Percentiles rank a stretch among this genome's conserved stretches.
These are phyloP conservation scores for Colletotrichum sojae DNA, from an alignment of 2,329 filamentous ascomycete species.

Conservation along the genomic window DNA sequence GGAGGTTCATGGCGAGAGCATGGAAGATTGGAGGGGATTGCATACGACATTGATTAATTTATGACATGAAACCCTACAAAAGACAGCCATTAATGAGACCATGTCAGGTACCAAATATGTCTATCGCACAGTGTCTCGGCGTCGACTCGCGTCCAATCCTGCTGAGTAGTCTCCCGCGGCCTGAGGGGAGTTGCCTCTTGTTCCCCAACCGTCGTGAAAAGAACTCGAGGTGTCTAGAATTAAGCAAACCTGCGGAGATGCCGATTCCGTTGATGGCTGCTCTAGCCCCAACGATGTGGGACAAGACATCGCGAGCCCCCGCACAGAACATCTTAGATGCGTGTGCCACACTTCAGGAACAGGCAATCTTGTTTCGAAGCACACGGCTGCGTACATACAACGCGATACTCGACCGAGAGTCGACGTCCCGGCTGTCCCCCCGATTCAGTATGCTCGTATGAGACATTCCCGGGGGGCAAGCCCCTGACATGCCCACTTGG, in stretches of 20 bases:
- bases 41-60: conserved; percentile 6
- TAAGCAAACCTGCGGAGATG: background rate
- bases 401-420: background rate
- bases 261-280: background rate
- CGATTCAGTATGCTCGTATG: background rate
- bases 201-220: background rate
- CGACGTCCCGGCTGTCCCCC: background rate
- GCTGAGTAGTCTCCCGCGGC: background rate
- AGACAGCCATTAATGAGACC: background rate
- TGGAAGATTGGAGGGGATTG: background rate
- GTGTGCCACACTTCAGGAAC: conserved; percentile 31
- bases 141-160: background rate
- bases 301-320: conserved; percentile 20
- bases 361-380: conserved; percentile 34
- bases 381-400: conserved; percentile 27
- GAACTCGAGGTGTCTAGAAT: background rate
- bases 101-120: background rate
- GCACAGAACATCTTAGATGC: background rate
- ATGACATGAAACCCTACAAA: background rate
- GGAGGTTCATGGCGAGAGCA: background rate
- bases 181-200: background rate
- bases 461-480: background rate
- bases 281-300: background rate
- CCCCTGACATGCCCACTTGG: background rate
- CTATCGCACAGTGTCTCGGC: background rate